These are phyloP conservation scores for Tinospora cordifolia DNA, from an alignment of 164 flowering plant species.

Conservation along the genomic window DNA sequence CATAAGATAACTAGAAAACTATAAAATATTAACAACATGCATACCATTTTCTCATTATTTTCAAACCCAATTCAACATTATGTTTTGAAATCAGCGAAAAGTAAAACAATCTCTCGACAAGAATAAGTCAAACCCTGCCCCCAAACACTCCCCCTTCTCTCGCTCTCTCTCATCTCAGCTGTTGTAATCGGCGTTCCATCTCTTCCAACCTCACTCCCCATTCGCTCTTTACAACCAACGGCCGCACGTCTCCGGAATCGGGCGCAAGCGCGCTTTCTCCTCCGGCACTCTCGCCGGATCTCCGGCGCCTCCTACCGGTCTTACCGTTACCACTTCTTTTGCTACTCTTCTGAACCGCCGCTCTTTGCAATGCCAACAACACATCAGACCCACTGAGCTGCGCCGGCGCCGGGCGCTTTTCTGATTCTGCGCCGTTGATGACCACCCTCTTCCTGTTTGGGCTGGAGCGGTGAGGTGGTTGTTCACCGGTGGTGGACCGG, in stretches of 20 bases:
- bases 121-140: background rate
- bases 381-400: conserved; percentile 32
- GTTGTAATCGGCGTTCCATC: background rate
- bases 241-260: background rate
- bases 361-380: conserved; percentile 33
- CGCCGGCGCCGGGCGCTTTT: background rate
- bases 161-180: background rate
- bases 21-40: too few species aligned
- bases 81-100: too few species aligned
- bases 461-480: background rate
- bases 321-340: background rate
- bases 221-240: background rate
- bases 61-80: background rate
- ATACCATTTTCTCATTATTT: background rate
- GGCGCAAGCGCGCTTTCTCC: background rate
- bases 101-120: background rate
- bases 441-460: too few species aligned
- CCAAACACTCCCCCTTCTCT: background rate
- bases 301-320: conserved; percentile 1
- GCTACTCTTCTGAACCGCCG: conserved; percentile 15
- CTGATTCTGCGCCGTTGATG: too few species aligned
- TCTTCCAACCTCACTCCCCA: conserved; percentile 1
- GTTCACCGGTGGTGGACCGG: background rate
- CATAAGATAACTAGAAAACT: too few species aligned
- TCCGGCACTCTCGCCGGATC: conserved; percentile 9